phyloP scores from a whole-genome alignment of 1,139 yeast species.

The Candida sp. region DNA sequence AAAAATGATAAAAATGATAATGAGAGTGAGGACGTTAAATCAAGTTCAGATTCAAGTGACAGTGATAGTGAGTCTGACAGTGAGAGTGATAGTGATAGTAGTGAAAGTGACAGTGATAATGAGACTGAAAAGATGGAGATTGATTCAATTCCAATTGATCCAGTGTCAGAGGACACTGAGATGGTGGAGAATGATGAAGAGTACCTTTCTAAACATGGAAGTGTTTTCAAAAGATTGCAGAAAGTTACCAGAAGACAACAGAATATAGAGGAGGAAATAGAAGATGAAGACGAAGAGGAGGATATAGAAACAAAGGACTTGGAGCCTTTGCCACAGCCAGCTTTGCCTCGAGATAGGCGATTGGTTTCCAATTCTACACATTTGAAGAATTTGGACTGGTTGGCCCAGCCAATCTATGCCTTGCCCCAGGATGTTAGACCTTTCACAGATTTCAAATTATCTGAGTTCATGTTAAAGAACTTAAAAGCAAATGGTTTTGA shows the following conservation, averaged over 20 bases:
- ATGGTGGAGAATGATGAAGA: conserved; percentile 12
- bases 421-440: conserved; percentile 39
- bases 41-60: conserved; percentile 11
- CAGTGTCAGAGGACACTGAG: conserved; percentile 9
- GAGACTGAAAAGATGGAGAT: not conserved
- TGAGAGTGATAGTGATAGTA: conserved; percentile 11
- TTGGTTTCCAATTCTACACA: conserved; percentile 40
- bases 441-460: conserved; percentile 37
- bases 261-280: conserved; percentile 5
- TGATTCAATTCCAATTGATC: conserved; percentile 3
- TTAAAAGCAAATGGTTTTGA: conserved; percentile 42
- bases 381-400: conserved; percentile 56
- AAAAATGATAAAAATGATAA: conserved; percentile 9
- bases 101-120: conserved; percentile 10
- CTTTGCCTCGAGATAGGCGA: conserved; percentile 48
- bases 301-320: conserved; percentile 45
- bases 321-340: conserved; percentile 84
- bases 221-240: conserved; percentile 27
- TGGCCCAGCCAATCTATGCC: conserved; percentile 60
- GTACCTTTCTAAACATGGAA: conserved; percentile 26
- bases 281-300: conserved; percentile 14
- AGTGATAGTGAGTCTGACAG: conserved; percentile 12
- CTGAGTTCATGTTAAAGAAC: conserved; percentile 43
- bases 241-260: conserved; percentile 10
- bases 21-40: conserved; percentile 10